These are phyloP conservation scores for Mucor velutinosus DNA, from an alignment of 371 early-diverging fungal genomes.

Conservation along the genomic window DNA sequence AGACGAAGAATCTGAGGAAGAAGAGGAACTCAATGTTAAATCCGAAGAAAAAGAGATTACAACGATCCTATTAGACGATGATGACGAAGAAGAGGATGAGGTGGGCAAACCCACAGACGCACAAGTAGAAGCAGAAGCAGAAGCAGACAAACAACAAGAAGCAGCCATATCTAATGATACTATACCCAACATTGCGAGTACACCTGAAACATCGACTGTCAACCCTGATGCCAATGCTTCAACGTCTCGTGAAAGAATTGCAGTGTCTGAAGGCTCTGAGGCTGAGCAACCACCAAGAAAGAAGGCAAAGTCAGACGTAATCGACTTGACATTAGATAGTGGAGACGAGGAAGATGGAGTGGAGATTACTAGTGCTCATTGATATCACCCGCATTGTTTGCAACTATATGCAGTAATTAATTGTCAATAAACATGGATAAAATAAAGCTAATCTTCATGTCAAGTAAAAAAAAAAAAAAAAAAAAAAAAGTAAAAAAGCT, in stretches of 20 bases:
- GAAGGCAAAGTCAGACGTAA: slow-evolving; percentile 35
- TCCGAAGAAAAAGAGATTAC: slow-evolving; percentile 1
- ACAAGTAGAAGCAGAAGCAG: not conserved
- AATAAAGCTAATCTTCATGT: no score
- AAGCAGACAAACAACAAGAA: not conserved
- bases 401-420: no score
- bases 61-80: slow-evolving; percentile 22
- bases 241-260: not conserved
- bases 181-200: not conserved
- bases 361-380: not conserved
- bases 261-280: not conserved
- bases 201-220: not conserved
- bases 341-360: not conserved
- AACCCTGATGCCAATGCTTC: not conserved
- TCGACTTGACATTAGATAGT: slow-evolving; percentile 68
- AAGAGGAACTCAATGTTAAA: slow-evolving; percentile 3
- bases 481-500: not conserved
- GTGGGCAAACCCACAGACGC: not conserved
- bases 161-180: not conserved
- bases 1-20: slow-evolving; percentile 21
- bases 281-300: slow-evolving; percentile 8
- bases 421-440: no score
- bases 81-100: slow-evolving; percentile 3
- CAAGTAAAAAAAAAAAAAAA: not conserved
- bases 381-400: not conserved